These are phyloP conservation scores for Halophytophthora polymorphica DNA, from an alignment of 352 stramenopile genomes.

Conservation along the genomic window DNA sequence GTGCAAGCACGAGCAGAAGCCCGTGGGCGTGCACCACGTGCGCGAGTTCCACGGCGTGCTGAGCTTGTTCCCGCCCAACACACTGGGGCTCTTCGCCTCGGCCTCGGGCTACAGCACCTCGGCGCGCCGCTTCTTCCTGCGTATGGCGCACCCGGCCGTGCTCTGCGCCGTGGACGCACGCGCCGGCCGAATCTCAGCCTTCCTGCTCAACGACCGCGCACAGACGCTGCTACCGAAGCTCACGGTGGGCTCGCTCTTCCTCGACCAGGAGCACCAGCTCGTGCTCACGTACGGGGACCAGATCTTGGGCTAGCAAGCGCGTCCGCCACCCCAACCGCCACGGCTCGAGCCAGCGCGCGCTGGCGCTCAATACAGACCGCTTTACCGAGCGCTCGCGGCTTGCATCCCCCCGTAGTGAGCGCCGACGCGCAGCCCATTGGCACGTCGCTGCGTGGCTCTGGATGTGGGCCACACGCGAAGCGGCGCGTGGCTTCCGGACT, in stretches of 20 bases:
- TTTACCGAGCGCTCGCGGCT: no score
- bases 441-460: no score
- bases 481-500: no score
- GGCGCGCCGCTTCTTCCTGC: constrained; percentile 67
- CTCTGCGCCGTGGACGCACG: constrained; percentile 50
- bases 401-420: no score
- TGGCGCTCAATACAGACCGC: no score
- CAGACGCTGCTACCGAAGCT: constrained; percentile 61
- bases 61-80: constrained; percentile 31
- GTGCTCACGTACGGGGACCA: constrained; percentile 70
- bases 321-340: not conserved
- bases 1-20: constrained; percentile 77
- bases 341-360: no score
- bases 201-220: constrained; percentile 61
- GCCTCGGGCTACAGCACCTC: constrained; percentile 79
- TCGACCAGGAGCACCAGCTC: constrained; percentile 57
- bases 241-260: constrained; percentile 58
- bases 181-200: constrained; percentile 38
- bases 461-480: no score
- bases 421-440: no score
- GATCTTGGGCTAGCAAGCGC: constrained; percentile 38
- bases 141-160: constrained; percentile 55
- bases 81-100: constrained; percentile 67
- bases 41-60: constrained; percentile 78
- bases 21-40: constrained; percentile 62